Base-by-base conservation (phyloP, 345 rosid genomes). In the Noccaea bulbosa region DNA sequence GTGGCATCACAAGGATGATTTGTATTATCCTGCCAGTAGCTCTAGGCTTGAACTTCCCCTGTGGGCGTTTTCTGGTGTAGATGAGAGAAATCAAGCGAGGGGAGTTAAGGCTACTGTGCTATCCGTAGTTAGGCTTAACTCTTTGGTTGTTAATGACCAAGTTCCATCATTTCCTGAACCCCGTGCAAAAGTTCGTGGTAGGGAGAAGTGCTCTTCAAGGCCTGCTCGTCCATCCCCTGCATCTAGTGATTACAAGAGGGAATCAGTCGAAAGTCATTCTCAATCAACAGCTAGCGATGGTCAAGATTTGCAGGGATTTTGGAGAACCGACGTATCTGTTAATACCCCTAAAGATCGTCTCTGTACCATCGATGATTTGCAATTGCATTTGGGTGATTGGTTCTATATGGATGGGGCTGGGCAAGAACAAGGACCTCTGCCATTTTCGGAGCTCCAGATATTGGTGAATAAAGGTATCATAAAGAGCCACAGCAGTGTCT, bases 331-430 rank as follows among this genome's bases (percentile, higher is more conserved):
- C 47, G 58, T 84, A 74, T 67, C 85, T 61, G 69, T 85, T 51
- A 82, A 24, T 56, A 80, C 81, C 38, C 93, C 87, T 32, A 92
- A 75, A 75, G 96, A 87, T 75, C 85, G 80, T 44, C 78, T 95
- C 67, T 86, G 81, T 60, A 68, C 89, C 22, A 82, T 77, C 45
- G 84, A 86, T 51, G 96, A 95, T 73, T 75, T 95, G 74, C 92
- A 86, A 66, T 76, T 95, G 83, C 92, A 90, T 75, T 79, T 88
- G 78, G 99, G 99, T 73, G 95, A 95, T 53, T 95, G 99, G 99
- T 95, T 84, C 79, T 92, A 85, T 79, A 76, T 86, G 82, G 98
- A 95, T 82, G 96, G 97, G 55, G 77, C 91, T 62, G 99, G 99
- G 71, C 92, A 83, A 82, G 98, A 89, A 80, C 89, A 69, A 69